A percentile compares a stretch with the other conserved stretches of the same genome.
phyloP scores from a whole-genome alignment of 1,284 basidiomycete genomes.

The Melampsora americana region DNA sequence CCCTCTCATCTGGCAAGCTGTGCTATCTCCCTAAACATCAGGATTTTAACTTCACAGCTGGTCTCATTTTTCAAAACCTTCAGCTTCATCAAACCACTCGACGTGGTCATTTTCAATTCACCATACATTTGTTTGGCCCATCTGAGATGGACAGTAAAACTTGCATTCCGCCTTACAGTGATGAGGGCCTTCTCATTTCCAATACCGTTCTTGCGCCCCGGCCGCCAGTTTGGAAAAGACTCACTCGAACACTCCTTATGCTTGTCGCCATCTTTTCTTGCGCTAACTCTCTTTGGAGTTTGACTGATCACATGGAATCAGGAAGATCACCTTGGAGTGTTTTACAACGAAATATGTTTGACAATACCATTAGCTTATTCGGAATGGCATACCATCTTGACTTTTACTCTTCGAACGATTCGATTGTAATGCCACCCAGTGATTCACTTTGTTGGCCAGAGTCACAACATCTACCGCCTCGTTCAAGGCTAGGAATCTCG shows the following conservation, averaged over 20 bases:
- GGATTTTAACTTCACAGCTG: background rate
- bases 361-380: background rate
- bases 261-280: constrained; percentile 6
- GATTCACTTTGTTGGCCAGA: constrained; percentile 6
- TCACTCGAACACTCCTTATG: background rate
- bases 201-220: background rate
- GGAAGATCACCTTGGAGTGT: constrained; percentile 4
- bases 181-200: background rate
- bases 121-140: background rate
- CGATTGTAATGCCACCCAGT: background rate
- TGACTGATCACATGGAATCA: background rate
- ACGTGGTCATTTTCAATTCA: background rate
- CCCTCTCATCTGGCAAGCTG: background rate
- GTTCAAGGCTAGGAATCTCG: background rate
- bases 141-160: background rate
- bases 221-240: background rate
- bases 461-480: background rate
- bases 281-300: background rate
- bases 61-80: constrained; percentile 5
- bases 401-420: background rate
- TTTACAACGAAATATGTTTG: background rate
- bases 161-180: background rate
- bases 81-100: background rate
- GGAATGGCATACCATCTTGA: background rate
- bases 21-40: background rate